Base-by-base conservation (phyloP, 2,329 filamentous ascomycete genomes). In the Colletotrichum sp. region DNA sequence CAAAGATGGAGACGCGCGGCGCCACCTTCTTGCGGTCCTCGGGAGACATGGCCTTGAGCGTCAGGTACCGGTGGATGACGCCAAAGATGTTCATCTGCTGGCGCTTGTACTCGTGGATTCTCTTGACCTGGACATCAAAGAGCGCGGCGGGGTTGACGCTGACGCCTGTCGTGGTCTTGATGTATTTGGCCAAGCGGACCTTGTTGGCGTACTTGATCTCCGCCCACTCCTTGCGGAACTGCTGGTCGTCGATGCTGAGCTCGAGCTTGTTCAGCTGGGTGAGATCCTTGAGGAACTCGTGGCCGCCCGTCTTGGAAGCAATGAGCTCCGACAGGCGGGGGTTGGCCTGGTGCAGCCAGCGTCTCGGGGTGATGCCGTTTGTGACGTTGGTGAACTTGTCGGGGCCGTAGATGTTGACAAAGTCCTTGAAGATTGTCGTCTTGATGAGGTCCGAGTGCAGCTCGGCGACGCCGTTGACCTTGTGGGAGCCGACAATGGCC, bases 311-410 rank as follows among this genome's bases (percentile, higher is more conserved):
- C 89, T 98, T 99, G 82, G 93, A 95, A 2, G 96, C 94, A 83
- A 99, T 99, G 78, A 99, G 89, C 83, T 96, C 95, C 1, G 96
- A 98, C 34, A 99, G 89, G 72, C 94, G 92, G 13, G 96, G 97
- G 84, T 99, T 99, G 77, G 97, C 97, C 86, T 99, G 97, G 87
- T 99, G 96, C 74, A 99, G 89, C 97, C 97, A 99, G 83, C 97
- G 92, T 81, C 97, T 92, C 13, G 97, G 97, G 1, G 97, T 99
- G 83, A 99, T 98, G 75, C 97, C 97, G 84, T 99, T 99, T 79
- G 97, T 99, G 78, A 99, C 96, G 81, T 99, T 99, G 74, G 95
- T 98, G 86, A 99, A 99, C 86, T 98, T 98, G 90, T 99, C 97
- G 0, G 94, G 94, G 4, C 97, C 97, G 81, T 97, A 99, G 79